Evolutionary conservation across 1,284 basidiomycete species (phyloP), one percentile per base, ranked within the genome.

Genomic region (Fomitopsis betulina): DNA sequence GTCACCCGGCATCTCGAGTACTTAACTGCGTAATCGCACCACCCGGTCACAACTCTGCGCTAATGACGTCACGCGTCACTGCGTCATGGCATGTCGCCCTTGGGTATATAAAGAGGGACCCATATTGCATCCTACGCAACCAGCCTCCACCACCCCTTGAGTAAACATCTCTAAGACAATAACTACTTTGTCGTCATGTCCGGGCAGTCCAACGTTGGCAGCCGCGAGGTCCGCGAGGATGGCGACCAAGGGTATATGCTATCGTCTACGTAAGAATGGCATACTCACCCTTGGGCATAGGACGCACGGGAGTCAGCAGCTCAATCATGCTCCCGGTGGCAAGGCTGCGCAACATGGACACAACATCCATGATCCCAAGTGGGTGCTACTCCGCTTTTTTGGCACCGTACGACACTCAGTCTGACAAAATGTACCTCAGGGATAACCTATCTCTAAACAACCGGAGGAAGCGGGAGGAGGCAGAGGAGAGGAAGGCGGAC

Each of bases 181-280:
- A 2, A 17, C 19, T 23, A 47, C 25, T 30, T 30, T 21, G 19
- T 43, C 45, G 58, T 53, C 45, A 63, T 65, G 63, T 65, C 63
- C 52, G 64, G 1, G 64, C 61, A 62, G 52, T 66, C 66, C 33
- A 67, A 65, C 39, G 65, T 66, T 15, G 66, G 66, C 17, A 67
- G 66, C 58, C 54, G 60, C 25, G 63, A 66, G 45, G 50, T 66
- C 13, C 63, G 64, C 58, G 57, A 64, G 40, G 60, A 66, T 53
- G 65, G 63, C 12, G 66, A 67, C 42, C 66, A 67, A 55, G 62
- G 61, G 65, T 65, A 54, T 32, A 37, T 30, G 42, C 1, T 30
- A 5, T 30, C 15, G 23, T 38, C 38, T 7, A 6, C 30, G 13
- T 4, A 12, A 19, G 1, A n/a, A 38, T 3, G 40, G 42, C 8